Evolutionary conservation across 495 filamentous ascomycete genomes (phyloP).

Genomic region (Annulohypoxylon maeteangense): DNA sequence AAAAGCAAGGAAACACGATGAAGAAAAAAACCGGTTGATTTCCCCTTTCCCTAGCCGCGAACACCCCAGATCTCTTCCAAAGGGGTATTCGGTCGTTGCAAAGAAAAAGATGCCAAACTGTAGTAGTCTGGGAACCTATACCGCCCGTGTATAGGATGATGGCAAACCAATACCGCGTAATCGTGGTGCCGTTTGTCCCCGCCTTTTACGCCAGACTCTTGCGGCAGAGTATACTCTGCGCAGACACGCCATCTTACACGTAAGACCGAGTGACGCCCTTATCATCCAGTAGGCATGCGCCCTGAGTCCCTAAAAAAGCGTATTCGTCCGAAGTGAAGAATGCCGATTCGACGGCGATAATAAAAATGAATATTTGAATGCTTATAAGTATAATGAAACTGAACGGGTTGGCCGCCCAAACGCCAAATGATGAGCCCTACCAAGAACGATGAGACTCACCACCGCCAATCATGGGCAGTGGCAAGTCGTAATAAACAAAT

Average conservation of each 20-base stretch:
- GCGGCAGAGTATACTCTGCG: slow-evolving; percentile 27
- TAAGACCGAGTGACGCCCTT: slow-evolving; percentile 24
- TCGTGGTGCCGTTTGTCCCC: slow-evolving; percentile 35
- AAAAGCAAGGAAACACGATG: slow-evolving; percentile 9
- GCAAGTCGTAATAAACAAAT: slow-evolving; percentile 36
- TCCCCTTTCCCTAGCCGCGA: slow-evolving; percentile 29
- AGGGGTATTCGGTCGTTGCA: slow-evolving; percentile 28
- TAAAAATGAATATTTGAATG: slow-evolving; percentile 33
- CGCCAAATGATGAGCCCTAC: slow-evolving; percentile 43
- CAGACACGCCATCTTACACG: slow-evolving; percentile 39
- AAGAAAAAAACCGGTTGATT: slow-evolving; percentile 9
- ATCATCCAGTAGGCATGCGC: slow-evolving; percentile 22
- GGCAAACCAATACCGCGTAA: slow-evolving; percentile 14
- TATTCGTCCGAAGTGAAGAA: slow-evolving; percentile 17
- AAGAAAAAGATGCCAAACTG: slow-evolving; percentile 18
- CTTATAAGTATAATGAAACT: slow-evolving; percentile 28
- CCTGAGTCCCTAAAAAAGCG: slow-evolving; percentile 19
- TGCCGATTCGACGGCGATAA: slow-evolving; percentile 22
- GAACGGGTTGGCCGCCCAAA: slow-evolving; percentile 32
- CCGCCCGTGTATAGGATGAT: slow-evolving; percentile 26
- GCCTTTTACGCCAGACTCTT: slow-evolving; percentile 35
- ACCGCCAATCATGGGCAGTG: slow-evolving; percentile 7
- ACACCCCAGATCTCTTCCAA: slow-evolving; percentile 26
- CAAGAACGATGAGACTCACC: slow-evolving; percentile 17
- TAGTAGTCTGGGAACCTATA: slow-evolving; percentile 27